Percentiles rank a stretch among this genome's conserved stretches.
Evolutionary conservation across 108 stramenopile species (phyloP).

Genomic region (Poteriospumella lacustris): DNA sequence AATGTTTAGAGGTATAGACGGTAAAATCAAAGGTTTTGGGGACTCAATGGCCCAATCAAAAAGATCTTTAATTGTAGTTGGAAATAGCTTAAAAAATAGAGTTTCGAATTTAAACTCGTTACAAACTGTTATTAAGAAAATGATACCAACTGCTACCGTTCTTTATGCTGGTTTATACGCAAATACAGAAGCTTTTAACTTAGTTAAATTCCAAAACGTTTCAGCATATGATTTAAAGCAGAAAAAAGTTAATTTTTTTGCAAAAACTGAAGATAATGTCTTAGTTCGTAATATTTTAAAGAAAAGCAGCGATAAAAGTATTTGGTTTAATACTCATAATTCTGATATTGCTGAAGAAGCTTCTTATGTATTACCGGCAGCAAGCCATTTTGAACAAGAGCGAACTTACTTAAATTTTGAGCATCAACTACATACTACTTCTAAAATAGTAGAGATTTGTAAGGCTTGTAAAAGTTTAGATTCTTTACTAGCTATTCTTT

Average conservation of each 20-base stretch:
- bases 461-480: constrained; percentile 8
- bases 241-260: constrained; percentile 3
- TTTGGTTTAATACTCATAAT: constrained; percentile 15
- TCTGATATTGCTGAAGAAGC: background rate
- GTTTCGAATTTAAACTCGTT: constrained; percentile 13
- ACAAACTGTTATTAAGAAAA: constrained; percentile 3
- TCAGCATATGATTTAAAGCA: background rate
- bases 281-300: background rate
- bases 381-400: constrained; percentile 16
- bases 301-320: background rate
- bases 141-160: background rate
- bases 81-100: constrained; percentile 10
- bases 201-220: background rate
- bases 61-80: constrained; percentile 6
- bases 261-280: constrained; percentile 4
- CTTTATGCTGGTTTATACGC: background rate
- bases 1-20: background rate
- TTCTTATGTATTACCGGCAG: background rate
- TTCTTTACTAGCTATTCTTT: constrained; percentile 6
- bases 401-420: constrained; percentile 6
- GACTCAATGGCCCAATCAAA: background rate
- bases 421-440: constrained; percentile 14
- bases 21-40: constrained; percentile 17
- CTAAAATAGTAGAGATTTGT: constrained; percentile 9
- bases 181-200: constrained; percentile 4